Base-by-base conservation (phyloP, 345 rosid species). In the Salix arbutifolia region DNA sequence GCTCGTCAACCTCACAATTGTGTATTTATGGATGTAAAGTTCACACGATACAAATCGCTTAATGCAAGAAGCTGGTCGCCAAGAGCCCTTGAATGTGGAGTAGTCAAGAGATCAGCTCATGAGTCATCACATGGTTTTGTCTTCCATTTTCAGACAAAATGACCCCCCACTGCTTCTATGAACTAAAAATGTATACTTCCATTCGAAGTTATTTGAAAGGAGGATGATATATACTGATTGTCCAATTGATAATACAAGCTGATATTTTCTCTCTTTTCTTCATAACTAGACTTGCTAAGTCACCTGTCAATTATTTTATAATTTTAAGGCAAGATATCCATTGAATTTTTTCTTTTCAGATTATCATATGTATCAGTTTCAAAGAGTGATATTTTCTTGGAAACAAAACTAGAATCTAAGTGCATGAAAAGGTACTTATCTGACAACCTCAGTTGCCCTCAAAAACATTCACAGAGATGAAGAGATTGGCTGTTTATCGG, bases 91-190 rank as follows among this genome's bases (percentile, higher is more conserved):
- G 58, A 19, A 52, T 52, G 58, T 18, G 58, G 23, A 5, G n/a
- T 52, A 6, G 23, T 52, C 4, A 18, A 52, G 58, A 52, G 72
- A 18, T 52, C n/a, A n/a, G n/a, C n/a, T n/a, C n/a, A n/a, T n/a
- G n/a, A n/a, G n/a, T n/a, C 23, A 52, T 6, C 70, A 74, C 78
- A 69, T 74, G 74, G 44, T 71, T 31, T 9, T 71, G 75, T 65
- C 75, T 71, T 64, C 38, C 0, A 33, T 33, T 33, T 33, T 6
- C 37, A 33, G 1, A 33, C 37, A 33, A 33, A 33, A 33, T 76
- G 10, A 52, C 28, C 53, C n/a, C n/a, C 69, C 70, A 26, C 10
- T 28, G 31, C 42, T 67, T 70, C 18, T 48, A 68, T 62, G 16
- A 50, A 19, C 58, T 18, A 52, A 18, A 19, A 0, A 6, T 10